Conservation (phyloP, 1,139 yeast genomes). For the Candida tetrigidarum region DNA sequence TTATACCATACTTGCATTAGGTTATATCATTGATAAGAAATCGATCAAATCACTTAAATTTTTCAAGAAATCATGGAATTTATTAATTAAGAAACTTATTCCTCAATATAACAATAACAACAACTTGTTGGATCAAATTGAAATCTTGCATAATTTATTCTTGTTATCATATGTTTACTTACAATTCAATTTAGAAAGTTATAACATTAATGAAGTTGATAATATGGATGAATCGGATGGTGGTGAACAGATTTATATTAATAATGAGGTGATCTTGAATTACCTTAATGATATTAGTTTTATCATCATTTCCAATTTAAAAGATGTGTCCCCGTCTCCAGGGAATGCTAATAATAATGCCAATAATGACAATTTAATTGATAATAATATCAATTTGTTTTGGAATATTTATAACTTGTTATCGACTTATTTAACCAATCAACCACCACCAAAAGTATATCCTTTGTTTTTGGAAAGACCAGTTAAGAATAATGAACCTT, state of each 20-base stretch:
- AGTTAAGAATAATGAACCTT: conserved; percentile 22
- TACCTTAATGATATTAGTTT: conserved; percentile 51
- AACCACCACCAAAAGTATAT: conserved; percentile 35
- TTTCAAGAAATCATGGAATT: conserved; percentile 48
- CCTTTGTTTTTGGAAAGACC: conserved; percentile 34
- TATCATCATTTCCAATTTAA: conserved; percentile 33
- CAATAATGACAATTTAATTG: conserved; percentile 24
- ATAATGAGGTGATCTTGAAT: conserved; percentile 43
- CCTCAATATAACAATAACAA: conserved; percentile 45
- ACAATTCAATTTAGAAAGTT: conserved; percentile 27
- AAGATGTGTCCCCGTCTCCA: conserved; percentile 16
- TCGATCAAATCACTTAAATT: conserved; percentile 30
- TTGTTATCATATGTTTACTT: conserved; percentile 35
- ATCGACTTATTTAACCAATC: conserved; percentile 39
- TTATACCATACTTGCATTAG: conserved; percentile 32
- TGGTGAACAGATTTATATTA: conserved; percentile 22
- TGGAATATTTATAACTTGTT: conserved; percentile 50
- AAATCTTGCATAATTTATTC: conserved; percentile 39
- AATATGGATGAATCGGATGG: conserved; percentile 6
- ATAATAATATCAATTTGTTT: conserved; percentile 33
- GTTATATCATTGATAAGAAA: conserved; percentile 24
- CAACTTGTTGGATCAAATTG: conserved; percentile 44
- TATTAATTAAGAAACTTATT: conserved; percentile 45
- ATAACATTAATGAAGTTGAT: conserved; percentile 11
- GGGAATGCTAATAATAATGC: not conserved